A percentile compares a stretch with the other conserved stretches of the same genome.
These are phyloP conservation scores for Myotisia sp. DNA, from an alignment of 2,329 filamentous ascomycete species.

Conservation along the genomic window DNA sequence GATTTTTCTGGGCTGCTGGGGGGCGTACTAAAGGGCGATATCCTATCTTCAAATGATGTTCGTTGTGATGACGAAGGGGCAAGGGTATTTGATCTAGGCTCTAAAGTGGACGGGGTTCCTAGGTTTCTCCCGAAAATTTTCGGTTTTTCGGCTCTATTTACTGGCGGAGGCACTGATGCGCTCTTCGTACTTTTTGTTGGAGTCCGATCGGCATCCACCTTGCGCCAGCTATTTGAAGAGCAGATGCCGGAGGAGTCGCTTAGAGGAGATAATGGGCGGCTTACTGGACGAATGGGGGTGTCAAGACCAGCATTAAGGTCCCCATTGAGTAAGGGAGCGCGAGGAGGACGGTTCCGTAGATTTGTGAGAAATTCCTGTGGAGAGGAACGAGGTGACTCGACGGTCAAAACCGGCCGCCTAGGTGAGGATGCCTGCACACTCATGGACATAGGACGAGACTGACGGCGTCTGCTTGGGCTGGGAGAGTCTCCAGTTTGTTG, in stretches of 20 bases:
- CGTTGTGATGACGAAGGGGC: conserved; percentile 16
- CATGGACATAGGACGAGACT: conserved; percentile 37
- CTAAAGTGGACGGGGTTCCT: conserved; percentile 25
- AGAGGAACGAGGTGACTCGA: conserved; percentile 32
- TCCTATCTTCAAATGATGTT: conserved; percentile 28
- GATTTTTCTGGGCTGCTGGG: conserved; percentile 56
- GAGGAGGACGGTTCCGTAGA: background rate
- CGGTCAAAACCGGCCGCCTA: conserved; percentile 28
- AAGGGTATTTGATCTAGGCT: conserved; percentile 13
- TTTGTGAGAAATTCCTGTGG: conserved; percentile 13
- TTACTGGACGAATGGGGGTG: conserved; percentile 8
- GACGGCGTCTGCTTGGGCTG: conserved; percentile 49
- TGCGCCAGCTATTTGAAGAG: conserved; percentile 7
- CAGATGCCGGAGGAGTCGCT: conserved; percentile 37
- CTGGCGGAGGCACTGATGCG: conserved; percentile 49
- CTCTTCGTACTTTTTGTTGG: conserved; percentile 23
- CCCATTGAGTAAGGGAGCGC: conserved; percentile 15
- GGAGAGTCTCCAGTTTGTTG: conserved; percentile 28
- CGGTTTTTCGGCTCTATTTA: conserved; percentile 70
- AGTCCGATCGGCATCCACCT: conserved; percentile 6
- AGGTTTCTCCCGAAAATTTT: conserved; percentile 41
- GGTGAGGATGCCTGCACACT: conserved; percentile 28
- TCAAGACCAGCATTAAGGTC: conserved; percentile 2
- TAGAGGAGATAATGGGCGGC: conserved; percentile 22
- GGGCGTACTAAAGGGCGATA: conserved; percentile 78